phyloP scores from a whole-genome alignment of 2,329 filamentous ascomycete genomes.

The Simplicillium sp. region DNA sequence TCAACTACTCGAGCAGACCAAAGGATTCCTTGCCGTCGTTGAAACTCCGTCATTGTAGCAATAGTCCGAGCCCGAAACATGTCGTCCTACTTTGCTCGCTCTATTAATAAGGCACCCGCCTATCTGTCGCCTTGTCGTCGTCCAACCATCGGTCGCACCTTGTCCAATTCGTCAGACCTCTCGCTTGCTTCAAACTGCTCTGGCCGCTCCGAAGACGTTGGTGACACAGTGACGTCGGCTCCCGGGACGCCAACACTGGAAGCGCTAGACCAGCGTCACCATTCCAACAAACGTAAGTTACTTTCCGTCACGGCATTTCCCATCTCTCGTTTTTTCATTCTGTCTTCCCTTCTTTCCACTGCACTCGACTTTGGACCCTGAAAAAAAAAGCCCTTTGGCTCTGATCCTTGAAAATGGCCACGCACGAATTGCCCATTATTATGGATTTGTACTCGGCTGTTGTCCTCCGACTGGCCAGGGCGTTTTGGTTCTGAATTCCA shows the following conservation, averaged over 20 bases:
- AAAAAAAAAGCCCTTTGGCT: not conserved
- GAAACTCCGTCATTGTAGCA: too few relatives aligned
- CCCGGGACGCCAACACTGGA: conserved; percentile 17
- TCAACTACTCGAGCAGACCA: not conserved
- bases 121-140: conserved; percentile 33
- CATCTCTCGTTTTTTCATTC: not conserved
- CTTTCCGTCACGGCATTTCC: not conserved
- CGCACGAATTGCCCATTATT: too few relatives aligned
- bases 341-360: not conserved
- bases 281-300: conserved; percentile 1
- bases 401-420: too few relatives aligned
- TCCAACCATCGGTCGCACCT: conserved; percentile 31
- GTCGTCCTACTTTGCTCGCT: conserved; percentile 35
- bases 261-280: conserved; percentile 3
- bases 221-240: conserved; percentile 16
- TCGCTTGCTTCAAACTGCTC: conserved; percentile 22
- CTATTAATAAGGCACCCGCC: conserved; percentile 35
- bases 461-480: too few relatives aligned
- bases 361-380: not conserved
- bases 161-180: conserved; percentile 38
- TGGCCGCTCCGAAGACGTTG: conserved; percentile 18
- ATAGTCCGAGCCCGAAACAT: too few relatives aligned
- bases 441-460: too few relatives aligned
- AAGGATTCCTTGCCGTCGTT: too few relatives aligned
- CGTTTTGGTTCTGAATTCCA: too few relatives aligned